phyloP scores from a whole-genome alignment of 768 basidiomycete genomes.

The Boletus subparvulus region DNA sequence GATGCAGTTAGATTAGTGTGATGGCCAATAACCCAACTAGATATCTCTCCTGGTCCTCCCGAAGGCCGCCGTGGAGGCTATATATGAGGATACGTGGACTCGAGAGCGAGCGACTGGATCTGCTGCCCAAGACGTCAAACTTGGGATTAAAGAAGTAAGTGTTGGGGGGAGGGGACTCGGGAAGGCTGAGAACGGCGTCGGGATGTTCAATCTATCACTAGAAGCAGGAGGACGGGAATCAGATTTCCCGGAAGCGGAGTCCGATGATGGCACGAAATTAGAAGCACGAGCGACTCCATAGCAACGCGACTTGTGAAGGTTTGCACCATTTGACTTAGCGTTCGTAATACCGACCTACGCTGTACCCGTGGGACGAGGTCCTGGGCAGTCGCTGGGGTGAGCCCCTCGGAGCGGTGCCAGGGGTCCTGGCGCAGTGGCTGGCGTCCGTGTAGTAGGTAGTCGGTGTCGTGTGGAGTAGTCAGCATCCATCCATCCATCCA shows the following conservation, averaged over 20 bases:
- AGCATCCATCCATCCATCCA: too few species aligned
- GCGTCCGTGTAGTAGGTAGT: too few species aligned
- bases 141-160: conserved; percentile 32
- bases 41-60: conserved; percentile 25
- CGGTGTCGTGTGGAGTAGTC: too few species aligned
- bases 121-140: conserved; percentile 35
- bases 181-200: conserved; percentile 21
- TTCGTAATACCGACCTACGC: too few species aligned
- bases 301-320: conserved; percentile 31
- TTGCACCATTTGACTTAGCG: too few species aligned
- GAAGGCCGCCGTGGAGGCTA: conserved; percentile 3
- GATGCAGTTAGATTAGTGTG: neutral
- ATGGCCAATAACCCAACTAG: conserved; percentile 17
- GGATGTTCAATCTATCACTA: conserved; percentile 5
- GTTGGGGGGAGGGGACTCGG: conserved; percentile 23
- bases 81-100: conserved; percentile 15
- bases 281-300: conserved; percentile 19
- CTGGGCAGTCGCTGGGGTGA: too few species aligned
- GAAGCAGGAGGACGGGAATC: neutral
- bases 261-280: conserved; percentile 8
- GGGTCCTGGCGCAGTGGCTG: too few species aligned
- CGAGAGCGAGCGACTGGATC: conserved; percentile 22
- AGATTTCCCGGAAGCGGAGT: conserved; percentile 1
- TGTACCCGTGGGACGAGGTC: too few species aligned
- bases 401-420: too few species aligned